Conservation (phyloP, 2,329 filamentous ascomycete species). For the Aspergillus sergii region DNA sequence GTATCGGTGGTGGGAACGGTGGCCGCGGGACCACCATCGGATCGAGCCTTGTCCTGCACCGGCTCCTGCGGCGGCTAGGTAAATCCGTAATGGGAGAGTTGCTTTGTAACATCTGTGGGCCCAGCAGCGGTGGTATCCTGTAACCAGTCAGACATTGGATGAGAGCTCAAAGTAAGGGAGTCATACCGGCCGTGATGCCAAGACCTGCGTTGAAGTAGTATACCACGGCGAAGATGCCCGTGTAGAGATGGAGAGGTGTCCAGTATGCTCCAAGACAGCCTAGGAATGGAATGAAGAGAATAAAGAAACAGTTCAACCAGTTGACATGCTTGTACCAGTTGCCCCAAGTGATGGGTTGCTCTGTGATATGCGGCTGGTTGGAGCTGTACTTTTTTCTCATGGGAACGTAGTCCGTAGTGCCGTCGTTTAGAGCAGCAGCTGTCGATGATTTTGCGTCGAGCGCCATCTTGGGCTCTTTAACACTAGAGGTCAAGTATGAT, state of each 20-base stretch:
- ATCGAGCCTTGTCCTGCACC: slow-evolving; percentile 57
- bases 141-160: background rate
- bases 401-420: background rate
- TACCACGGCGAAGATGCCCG: slow-evolving; percentile 67
- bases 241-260: slow-evolving; percentile 70
- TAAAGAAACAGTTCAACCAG: slow-evolving; percentile 82
- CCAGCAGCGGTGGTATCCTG: slow-evolving; percentile 79
- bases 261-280: slow-evolving; percentile 73
- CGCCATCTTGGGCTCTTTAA: background rate
- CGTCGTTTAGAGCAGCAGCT: background rate
- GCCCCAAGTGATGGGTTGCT: slow-evolving; percentile 71
- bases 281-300: slow-evolving; percentile 71
- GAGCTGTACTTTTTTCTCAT: background rate
- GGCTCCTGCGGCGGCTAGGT: slow-evolving; percentile 34
- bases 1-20: slow-evolving; percentile 83
- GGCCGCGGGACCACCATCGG: slow-evolving; percentile 80
- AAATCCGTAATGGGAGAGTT: slow-evolving; percentile 70
- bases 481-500: background rate
- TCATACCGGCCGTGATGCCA: slow-evolving; percentile 70
- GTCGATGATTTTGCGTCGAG: background rate
- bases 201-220: slow-evolving; percentile 81
- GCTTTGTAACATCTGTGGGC: slow-evolving; percentile 80
- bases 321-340: slow-evolving; percentile 90
- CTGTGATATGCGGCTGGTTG: slow-evolving; percentile 75
- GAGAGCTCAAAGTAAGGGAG: background rate